Evolutionary conservation across 495 filamentous ascomycete species (phyloP).

Genomic region (Talaromyces nanjingensis): DNA sequence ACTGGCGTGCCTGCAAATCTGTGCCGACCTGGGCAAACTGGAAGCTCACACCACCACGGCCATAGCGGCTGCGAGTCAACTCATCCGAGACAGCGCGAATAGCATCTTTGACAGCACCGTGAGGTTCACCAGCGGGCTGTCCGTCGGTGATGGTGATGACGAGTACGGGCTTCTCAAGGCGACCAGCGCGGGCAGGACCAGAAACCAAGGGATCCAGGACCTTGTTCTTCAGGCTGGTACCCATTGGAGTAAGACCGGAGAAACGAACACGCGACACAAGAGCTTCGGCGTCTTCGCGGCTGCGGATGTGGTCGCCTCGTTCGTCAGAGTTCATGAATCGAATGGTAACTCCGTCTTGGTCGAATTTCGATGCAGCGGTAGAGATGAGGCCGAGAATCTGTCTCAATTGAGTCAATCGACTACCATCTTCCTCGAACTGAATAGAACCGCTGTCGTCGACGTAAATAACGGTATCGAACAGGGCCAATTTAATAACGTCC

Average conservation of each 20-base stretch:
- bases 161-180: slow-evolving; percentile 57
- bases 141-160: slow-evolving; percentile 70
- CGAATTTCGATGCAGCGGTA: slow-evolving; percentile 60
- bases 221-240: slow-evolving; percentile 53
- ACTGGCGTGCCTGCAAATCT: slow-evolving; percentile 57
- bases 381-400: slow-evolving; percentile 57
- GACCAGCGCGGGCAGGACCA: slow-evolving; percentile 36
- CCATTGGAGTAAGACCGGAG: slow-evolving; percentile 62
- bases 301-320: slow-evolving; percentile 46
- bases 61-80: slow-evolving; percentile 38
- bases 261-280: slow-evolving; percentile 54
- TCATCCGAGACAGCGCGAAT: slow-evolving; percentile 43
- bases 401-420: slow-evolving; percentile 58
- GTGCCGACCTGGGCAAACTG: slow-evolving; percentile 72
- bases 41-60: slow-evolving; percentile 52
- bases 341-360: slow-evolving; percentile 61
- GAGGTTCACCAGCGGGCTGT: slow-evolving; percentile 50
- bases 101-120: slow-evolving; percentile 41
- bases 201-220: slow-evolving; percentile 56
- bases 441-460: slow-evolving; percentile 73
- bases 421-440: slow-evolving; percentile 57
- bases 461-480: slow-evolving; percentile 63
- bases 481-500: slow-evolving; percentile 59
- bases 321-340: slow-evolving; percentile 63
- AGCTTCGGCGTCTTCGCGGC: slow-evolving; percentile 49